These are phyloP conservation scores for Apocynum venetum DNA, from an alignment of 257 asterid genomes.

Conservation along the genomic window DNA sequence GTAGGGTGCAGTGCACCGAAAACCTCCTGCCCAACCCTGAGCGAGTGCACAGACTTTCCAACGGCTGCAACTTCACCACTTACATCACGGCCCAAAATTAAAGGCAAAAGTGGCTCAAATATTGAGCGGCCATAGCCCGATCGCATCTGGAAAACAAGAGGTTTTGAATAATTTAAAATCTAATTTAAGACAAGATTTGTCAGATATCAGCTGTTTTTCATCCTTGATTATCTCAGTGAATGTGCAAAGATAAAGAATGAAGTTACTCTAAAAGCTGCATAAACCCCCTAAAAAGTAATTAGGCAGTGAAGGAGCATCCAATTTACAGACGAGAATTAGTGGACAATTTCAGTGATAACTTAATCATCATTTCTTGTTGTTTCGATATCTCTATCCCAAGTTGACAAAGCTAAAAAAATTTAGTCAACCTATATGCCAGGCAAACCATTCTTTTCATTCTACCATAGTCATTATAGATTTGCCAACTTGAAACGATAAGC, in stretches of 20 bases:
- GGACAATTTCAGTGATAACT: not conserved
- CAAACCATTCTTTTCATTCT: not conserved
- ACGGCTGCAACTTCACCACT: slow-evolving; percentile 93
- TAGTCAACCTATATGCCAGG: not conserved
- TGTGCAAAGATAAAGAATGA: not conserved
- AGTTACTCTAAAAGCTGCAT: not conserved
- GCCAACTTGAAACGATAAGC: not conserved
- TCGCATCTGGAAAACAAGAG: slow-evolving; percentile 60
- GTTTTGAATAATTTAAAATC: slow-evolving; percentile 9
- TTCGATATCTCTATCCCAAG: not conserved
- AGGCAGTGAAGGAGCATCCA: not conserved
- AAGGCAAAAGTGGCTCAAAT: slow-evolving; percentile 74
- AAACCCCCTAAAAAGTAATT: not conserved
- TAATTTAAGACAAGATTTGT: not conserved
- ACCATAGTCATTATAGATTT: not conserved
- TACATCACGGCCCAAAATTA: slow-evolving; percentile 92
- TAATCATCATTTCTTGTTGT: not conserved
- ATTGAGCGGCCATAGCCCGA: slow-evolving; percentile 95
- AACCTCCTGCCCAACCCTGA: slow-evolving; percentile 81
- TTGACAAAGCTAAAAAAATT: not conserved
- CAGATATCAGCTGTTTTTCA: not conserved
- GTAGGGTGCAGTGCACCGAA: slow-evolving; percentile 99
- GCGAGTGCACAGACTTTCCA: slow-evolving; percentile 67
- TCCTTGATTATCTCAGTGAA: not conserved
- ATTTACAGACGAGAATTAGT: not conserved